Conservation (phyloP, 2,329 filamentous ascomycete species). For the Colletotrichum sojae region DNA sequence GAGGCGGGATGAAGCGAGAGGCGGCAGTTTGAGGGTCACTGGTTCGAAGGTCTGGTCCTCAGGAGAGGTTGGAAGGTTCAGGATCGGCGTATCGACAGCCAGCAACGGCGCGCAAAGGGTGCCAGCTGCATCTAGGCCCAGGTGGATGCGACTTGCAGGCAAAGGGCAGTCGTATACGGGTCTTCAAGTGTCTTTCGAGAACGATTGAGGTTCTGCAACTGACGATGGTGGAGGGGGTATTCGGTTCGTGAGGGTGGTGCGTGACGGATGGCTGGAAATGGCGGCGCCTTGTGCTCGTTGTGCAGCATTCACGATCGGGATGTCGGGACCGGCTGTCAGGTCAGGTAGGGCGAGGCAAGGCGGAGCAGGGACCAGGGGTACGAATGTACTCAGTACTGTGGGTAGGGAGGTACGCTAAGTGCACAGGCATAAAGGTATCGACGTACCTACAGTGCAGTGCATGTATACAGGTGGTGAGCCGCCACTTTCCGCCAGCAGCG, state of each 20-base stretch:
- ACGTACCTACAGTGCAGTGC: no score
- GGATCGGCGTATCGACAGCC: slow-evolving; percentile 21
- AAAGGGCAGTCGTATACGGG: neutral
- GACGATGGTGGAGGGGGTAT: slow-evolving; percentile 16
- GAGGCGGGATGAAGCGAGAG: neutral
- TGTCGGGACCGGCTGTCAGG: slow-evolving; percentile 3
- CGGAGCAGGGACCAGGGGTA: slow-evolving; percentile 20
- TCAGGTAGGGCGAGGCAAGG: slow-evolving; percentile 24
- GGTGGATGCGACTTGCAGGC: neutral
- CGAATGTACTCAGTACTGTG: slow-evolving; percentile 2
- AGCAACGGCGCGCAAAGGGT: slow-evolving; percentile 20
- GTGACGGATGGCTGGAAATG: slow-evolving; percentile 18
- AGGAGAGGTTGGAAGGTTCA: slow-evolving; percentile 12
- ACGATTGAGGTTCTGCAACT: slow-evolving; percentile 13
- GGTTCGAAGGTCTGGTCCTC: slow-evolving; percentile 4
- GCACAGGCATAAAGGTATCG: neutral
- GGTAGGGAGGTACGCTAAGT: neutral
- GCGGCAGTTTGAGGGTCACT: neutral
- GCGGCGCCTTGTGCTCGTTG: slow-evolving; percentile 7
- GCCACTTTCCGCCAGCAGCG: slow-evolving; percentile 11
- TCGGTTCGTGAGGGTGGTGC: slow-evolving; percentile 11
- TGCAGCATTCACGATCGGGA: slow-evolving; percentile 18
- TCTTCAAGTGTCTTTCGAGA: neutral
- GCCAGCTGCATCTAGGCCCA: slow-evolving; percentile 24
- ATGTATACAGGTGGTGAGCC: slow-evolving; percentile 1